Evolutionary conservation across 345 rosid genomes (phyloP), one percentile per base, ranked within the genome.

Genomic region (Hypericum perforatum): DNA sequence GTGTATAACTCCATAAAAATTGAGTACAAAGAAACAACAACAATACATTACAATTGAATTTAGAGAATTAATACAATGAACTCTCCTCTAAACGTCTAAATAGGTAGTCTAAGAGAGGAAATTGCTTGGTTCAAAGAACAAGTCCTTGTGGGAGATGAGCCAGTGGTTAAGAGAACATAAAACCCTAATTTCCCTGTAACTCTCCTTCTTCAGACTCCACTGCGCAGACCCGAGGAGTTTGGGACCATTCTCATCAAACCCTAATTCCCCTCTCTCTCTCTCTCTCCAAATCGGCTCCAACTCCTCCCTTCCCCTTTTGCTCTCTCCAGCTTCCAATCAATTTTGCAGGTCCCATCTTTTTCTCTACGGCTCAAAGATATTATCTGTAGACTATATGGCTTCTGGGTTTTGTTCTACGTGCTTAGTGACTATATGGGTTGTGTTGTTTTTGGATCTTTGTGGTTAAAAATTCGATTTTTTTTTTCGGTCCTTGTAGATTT

Each of bases 191-290:
- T 22, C 32, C 32, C 32, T 22, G 4, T 22, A 45, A 44, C 39
- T 37, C 40, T 59, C 22, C 2, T 37, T 6, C 46, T 43, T 15
- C 52, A 62, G 48, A 75, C 97, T 83, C 89, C 87, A 74, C 83
- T 88, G 88, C 76, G 78, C 77, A 84, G 90, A 84, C 84, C 96
- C 84, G 81, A 82, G 86, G 90, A 88, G 96, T 82, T 82, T 78
- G 85, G 82, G 72, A 43, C 12, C 29, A 8, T 22, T 22, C 32
- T 22, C 32, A 22, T 11, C 7, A 74, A 74, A 68, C 75, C 74
- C 71, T 53, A 59, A 52, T 39, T 47, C 32, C 32, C 4, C 32
- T 22, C 45, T 45, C 39, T 61, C 63, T 57, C 53, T 47, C 54
- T 43, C 15, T 39, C 43, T 39, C 44, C 50, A 15, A 13, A 41